Conservation (phyloP, 805 yeast genomes). For the Sungouiozyma ichnusensis region DNA sequence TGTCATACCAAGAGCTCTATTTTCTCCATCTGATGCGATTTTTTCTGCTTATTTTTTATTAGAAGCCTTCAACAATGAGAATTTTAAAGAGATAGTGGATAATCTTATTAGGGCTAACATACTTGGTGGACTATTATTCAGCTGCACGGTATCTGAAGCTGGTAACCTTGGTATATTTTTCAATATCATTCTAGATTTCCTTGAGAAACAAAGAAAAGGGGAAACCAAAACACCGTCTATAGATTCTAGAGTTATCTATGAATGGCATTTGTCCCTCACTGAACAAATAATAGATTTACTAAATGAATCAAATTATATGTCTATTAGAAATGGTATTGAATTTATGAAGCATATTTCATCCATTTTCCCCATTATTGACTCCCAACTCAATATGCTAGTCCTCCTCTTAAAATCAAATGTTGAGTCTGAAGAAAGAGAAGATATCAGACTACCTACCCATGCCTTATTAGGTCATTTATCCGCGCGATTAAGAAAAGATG, state of each 20-base stretch:
- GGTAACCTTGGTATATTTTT: conserved; percentile 74
- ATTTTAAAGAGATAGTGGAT: conserved; percentile 34
- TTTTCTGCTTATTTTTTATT: conserved; percentile 54
- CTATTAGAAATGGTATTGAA: conserved; percentile 69
- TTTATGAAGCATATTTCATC: conserved; percentile 56
- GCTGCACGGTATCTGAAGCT: conserved; percentile 67
- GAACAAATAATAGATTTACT: conserved; percentile 17
- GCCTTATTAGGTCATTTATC: conserved; percentile 59
- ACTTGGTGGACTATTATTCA: conserved; percentile 49
- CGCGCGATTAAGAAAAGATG: conserved; percentile 37
- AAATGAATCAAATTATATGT: conserved; percentile 49
- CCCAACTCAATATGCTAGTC: conserved; percentile 48
- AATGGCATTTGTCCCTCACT: conserved; percentile 46
- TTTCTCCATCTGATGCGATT: conserved; percentile 76
- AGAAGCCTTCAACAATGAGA: conserved; percentile 35
- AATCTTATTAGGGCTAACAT: conserved; percentile 39
- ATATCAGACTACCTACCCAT: conserved; percentile 64
- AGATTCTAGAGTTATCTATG: conserved; percentile 33
- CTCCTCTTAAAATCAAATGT: conserved; percentile 39
- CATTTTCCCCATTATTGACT: conserved; percentile 57
- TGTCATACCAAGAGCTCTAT: conserved; percentile 63
- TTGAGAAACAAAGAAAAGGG: conserved; percentile 37
- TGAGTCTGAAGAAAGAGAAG: conserved; percentile 57
- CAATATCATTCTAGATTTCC: conserved; percentile 39
- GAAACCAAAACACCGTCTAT: conserved; percentile 18